A percentile compares a stretch with the other conserved stretches of the same genome.
These are phyloP conservation scores for Kuraishia capsulata DNA, from an alignment of 805 yeast species.

Conservation along the genomic window DNA sequence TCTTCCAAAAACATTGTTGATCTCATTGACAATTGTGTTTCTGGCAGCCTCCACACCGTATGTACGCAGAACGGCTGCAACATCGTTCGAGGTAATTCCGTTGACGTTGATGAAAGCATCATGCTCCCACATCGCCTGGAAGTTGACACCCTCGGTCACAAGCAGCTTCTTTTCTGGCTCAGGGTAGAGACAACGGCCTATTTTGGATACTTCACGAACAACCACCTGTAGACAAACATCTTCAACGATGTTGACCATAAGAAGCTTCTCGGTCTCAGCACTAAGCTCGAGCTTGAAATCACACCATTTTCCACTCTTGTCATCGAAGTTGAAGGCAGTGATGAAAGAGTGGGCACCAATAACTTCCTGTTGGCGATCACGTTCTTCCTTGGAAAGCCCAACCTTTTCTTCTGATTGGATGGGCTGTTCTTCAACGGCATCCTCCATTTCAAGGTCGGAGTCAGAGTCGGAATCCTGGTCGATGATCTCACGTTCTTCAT, in stretches of 20 bases:
- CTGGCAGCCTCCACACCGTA: conserved; percentile 99
- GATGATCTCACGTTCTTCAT: conserved; percentile 80
- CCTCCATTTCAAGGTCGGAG: conserved; percentile 38
- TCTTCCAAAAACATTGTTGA: conserved; percentile 89
- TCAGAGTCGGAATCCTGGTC: conserved; percentile 76
- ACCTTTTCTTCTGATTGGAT: conserved; percentile 11
- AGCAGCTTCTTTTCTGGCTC: conserved; percentile 60
- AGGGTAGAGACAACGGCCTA: conserved; percentile 91
- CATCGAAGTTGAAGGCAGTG: conserved; percentile 83
- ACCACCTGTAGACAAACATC: conserved; percentile 83
- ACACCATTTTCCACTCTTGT: conserved; percentile 84
- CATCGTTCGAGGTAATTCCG: conserved; percentile 85
- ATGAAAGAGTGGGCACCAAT: conserved; percentile 65
- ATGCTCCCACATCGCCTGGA: conserved; percentile 97
- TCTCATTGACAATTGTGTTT: conserved; percentile 92
- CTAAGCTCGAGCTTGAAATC: conserved; percentile 77
- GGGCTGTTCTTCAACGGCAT: conserved; percentile 28
- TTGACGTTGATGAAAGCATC: conserved; percentile 88
- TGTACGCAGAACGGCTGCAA: conserved; percentile 78
- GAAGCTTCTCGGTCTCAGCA: conserved; percentile 80
- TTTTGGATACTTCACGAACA: conserved; percentile 83
- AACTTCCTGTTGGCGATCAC: conserved; percentile 80
- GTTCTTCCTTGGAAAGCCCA: conserved; percentile 50
- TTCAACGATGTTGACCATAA: conserved; percentile 96
- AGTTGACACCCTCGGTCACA: conserved; percentile 97